Percentiles rank a stretch among this genome's conserved stretches.
Conservation (phyloP, 352 stramenopile species). For the Elongisporangium anandrum region DNA sequence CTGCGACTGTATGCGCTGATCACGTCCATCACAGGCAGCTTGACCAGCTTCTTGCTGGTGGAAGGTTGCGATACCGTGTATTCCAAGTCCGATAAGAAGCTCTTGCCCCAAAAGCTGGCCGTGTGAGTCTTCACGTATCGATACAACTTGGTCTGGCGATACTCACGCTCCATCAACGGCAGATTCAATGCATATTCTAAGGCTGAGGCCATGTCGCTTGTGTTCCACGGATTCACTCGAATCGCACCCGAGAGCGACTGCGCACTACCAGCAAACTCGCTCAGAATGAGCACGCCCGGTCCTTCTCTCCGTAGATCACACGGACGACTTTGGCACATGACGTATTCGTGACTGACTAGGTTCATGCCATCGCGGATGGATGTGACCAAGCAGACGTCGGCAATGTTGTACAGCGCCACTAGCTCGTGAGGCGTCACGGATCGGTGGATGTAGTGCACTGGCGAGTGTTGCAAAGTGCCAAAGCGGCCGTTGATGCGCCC, state of each 20-base stretch:
- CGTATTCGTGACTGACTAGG: constrained; percentile 87
- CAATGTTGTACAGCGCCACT: constrained; percentile 87
- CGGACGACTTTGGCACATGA: constrained; percentile 76
- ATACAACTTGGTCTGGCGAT: constrained; percentile 80
- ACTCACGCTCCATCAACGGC: constrained; percentile 78
- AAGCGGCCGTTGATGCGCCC: constrained; percentile 86
- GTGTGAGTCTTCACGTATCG: constrained; percentile 87
- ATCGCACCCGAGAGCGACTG: constrained; percentile 88
- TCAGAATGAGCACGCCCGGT: constrained; percentile 82
- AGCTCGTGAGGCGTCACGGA: constrained; percentile 75
- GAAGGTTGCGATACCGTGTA: constrained; percentile 32
- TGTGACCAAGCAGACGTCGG: constrained; percentile 86
- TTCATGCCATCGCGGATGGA: constrained; percentile 90
- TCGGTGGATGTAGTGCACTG: constrained; percentile 88
- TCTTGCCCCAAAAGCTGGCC: constrained; percentile 80
- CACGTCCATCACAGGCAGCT: constrained; percentile 33
- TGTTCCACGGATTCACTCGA: constrained; percentile 88
- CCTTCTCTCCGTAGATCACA: constrained; percentile 55
- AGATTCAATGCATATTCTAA: constrained; percentile 73
- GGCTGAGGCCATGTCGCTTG: constrained; percentile 64
- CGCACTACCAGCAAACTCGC: constrained; percentile 85
- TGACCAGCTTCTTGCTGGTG: constrained; percentile 41
- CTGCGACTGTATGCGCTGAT: constrained; percentile 59
- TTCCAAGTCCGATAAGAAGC: constrained; percentile 73
- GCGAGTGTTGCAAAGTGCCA: constrained; percentile 80